phyloP scores from a whole-genome alignment of 352 stramenopile species.

The Pythium grandisporangium region DNA sequence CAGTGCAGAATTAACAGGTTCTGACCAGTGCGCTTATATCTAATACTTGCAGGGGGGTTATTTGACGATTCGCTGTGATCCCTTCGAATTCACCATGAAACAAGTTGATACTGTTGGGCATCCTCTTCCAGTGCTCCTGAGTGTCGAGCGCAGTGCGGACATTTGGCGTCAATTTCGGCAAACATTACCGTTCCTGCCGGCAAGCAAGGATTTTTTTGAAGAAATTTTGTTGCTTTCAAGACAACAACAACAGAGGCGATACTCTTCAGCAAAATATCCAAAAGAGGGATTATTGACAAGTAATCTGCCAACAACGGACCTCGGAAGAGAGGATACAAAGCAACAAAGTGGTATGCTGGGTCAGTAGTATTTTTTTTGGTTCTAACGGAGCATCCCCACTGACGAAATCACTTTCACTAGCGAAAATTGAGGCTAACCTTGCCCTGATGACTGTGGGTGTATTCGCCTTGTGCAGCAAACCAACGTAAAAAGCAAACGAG shows the following conservation, averaged over 20 bases:
- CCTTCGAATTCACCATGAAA: constrained; percentile 42
- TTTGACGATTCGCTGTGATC: constrained; percentile 31
- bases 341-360: no score
- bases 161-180: constrained; percentile 68
- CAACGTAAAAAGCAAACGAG: no score
- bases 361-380: no score
- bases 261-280: background rate
- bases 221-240: constrained; percentile 43
- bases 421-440: no score
- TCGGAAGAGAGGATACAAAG: no score
- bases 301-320: no score
- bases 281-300: no score
- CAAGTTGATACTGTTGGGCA: constrained; percentile 39
- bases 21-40: background rate
- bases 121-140: constrained; percentile 39
- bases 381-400: no score
- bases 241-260: background rate
- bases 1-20: constrained; percentile 1
- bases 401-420: no score
- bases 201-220: constrained; percentile 79
- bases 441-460: no score
- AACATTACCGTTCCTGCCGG: constrained; percentile 71
- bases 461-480: no score
- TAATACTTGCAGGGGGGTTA: constrained; percentile 30
- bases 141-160: constrained; percentile 35